These are phyloP conservation scores for Evansstolkia leycettana DNA, from an alignment of 495 filamentous ascomycete genomes.

Conservation along the genomic window DNA sequence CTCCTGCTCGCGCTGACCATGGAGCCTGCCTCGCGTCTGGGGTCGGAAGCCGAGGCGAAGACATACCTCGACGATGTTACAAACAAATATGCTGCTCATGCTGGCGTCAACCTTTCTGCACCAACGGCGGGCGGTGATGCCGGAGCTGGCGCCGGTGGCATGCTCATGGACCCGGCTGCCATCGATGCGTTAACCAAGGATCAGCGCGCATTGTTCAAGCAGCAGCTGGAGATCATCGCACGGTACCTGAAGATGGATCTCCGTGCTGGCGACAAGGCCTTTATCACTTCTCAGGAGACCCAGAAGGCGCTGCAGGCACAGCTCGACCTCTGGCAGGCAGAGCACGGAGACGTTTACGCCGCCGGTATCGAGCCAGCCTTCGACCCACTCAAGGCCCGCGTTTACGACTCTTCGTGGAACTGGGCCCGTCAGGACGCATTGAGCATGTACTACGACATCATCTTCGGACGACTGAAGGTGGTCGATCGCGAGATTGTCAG, in stretches of 20 bases:
- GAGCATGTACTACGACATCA: slow-evolving; percentile 98
- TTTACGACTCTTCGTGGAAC: slow-evolving; percentile 99
- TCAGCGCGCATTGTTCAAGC: slow-evolving; percentile 88
- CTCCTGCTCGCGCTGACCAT: slow-evolving; percentile 81
- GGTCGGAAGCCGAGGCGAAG: slow-evolving; percentile 82
- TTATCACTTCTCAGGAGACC: slow-evolving; percentile 69
- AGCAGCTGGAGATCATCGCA: slow-evolving; percentile 88
- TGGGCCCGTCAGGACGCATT: slow-evolving; percentile 97
- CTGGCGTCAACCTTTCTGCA: slow-evolving; percentile 75
- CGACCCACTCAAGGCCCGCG: slow-evolving; percentile 80
- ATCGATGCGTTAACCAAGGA: slow-evolving; percentile 96
- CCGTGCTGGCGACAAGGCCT: slow-evolving; percentile 87
- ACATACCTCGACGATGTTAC: slow-evolving; percentile 74
- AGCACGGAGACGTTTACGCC: slow-evolving; percentile 95
- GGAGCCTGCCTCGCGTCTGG: slow-evolving; percentile 81
- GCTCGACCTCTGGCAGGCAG: slow-evolving; percentile 84
- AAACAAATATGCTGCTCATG: slow-evolving; percentile 78
- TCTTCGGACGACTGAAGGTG: slow-evolving; percentile 85
- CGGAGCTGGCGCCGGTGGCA: slow-evolving; percentile 55
- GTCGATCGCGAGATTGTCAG: slow-evolving; percentile 98
- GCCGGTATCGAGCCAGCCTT: slow-evolving; percentile 90
- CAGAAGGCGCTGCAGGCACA: slow-evolving; percentile 80
- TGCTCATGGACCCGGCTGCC: slow-evolving; percentile 99
- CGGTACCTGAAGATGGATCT: slow-evolving; percentile 96
- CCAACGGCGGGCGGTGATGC: slow-evolving; percentile 63